phyloP scores from a whole-genome alignment of 2,329 filamentous ascomycete species.

The Leptographium wingfieldii region DNA sequence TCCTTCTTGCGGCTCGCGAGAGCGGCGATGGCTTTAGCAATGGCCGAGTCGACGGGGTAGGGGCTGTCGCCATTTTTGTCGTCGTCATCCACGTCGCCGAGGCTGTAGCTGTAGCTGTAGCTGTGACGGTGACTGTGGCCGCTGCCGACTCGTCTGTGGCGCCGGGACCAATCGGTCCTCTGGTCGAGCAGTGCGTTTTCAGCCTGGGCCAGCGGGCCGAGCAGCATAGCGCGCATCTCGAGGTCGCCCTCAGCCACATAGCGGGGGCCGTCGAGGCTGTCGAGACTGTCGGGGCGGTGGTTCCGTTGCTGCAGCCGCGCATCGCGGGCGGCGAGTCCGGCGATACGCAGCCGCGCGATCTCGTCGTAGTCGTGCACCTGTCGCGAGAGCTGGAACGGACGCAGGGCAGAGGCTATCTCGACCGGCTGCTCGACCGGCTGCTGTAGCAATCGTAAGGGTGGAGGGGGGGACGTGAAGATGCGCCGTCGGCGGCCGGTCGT shows the following conservation, averaged over 20 bases:
- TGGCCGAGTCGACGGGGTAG: background rate
- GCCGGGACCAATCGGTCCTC: background rate
- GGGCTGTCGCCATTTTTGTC: background rate
- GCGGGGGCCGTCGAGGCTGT: background rate
- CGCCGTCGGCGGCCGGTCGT: background rate
- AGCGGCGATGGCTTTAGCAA: background rate
- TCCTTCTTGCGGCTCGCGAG: background rate
- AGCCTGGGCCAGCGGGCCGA: conserved; percentile 7
- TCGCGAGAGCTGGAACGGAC: background rate
- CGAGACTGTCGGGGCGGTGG: background rate
- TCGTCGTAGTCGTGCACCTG: background rate
- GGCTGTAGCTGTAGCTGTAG: background rate
- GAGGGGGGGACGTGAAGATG: background rate
- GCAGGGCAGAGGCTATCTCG: background rate
- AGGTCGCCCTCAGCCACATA: conserved; percentile 8
- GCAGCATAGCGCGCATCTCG: conserved; percentile 6
- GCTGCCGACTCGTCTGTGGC: background rate
- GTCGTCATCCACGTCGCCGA: background rate
- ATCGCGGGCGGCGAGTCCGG: background rate
- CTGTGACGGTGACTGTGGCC: background rate
- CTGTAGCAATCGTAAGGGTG: background rate
- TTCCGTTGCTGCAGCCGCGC: background rate
- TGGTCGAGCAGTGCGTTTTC: conserved; percentile 9
- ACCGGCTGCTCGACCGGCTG: background rate
- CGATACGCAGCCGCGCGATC: background rate